Base-by-base conservation (phyloP, 345 rosid genomes). In the Garcia nutans region DNA sequence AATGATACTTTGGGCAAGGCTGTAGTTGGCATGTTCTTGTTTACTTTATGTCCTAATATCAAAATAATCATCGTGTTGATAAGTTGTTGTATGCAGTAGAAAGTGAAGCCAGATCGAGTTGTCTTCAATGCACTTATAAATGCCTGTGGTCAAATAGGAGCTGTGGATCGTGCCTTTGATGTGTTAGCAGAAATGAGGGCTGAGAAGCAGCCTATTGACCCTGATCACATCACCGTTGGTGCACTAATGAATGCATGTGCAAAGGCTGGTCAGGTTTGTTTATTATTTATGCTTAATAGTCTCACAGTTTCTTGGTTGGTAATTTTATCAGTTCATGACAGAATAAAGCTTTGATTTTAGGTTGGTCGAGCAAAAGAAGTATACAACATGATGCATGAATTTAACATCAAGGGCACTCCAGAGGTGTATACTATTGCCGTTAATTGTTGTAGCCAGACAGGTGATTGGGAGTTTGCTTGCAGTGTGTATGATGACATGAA, bases 41-140 rank as follows among this genome's bases (percentile, higher is more conserved):
- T 65, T 82, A 41, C 80, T 60, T 74, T 42, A 73, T 10, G 5
- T 82, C 77, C 59, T 56, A 54, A 72, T 76, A 67, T 78, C 70
- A 55, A 65, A 73, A 80, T 81, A 71, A 62, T 83, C 70, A 73
- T 85, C 22, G 72, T 74, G 65, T 83, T 90, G 82, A 86, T 79
- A 74, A 84, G 76, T 79, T 84, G 86, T 85, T 89, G 54, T 83
- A 79, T 86, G 85, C 96, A 92, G 97, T 93, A 95, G 99, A 92
- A 93, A 42, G 97, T 95, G 88, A 86, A 93, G 89, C 97, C 97
- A 84, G 99, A 95, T 87, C 94, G 93, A 85, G 99, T 95, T 84
- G 90, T 95, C 68, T 95, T 93, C 86, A 95, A 95, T 83, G 97
- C 97, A 70, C 97, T 95, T 82, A 95, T 95, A 66, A 88, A 94